Evolutionary conservation across 768 basidiomycete genomes (phyloP).

Genomic region (Kwoniella mangroviensis): DNA sequence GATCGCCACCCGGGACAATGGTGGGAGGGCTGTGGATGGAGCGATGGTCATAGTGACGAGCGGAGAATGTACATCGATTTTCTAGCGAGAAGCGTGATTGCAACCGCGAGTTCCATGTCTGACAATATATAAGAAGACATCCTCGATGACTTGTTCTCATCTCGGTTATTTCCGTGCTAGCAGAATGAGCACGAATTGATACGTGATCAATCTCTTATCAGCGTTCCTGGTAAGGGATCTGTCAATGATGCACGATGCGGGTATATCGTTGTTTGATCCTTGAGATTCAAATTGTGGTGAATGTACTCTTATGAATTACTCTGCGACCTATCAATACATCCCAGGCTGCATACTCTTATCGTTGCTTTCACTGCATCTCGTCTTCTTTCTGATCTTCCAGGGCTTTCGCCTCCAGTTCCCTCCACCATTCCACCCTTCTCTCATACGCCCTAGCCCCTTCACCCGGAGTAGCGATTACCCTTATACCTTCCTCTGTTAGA

Average conservation of each 20-base stretch:
- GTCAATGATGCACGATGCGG: background rate
- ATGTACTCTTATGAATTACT: no score
- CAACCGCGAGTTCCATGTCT: background rate
- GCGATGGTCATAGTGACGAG: background rate
- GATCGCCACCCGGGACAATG: background rate
- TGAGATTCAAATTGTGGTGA: no score
- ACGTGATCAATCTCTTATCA: background rate
- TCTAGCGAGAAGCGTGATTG: background rate
- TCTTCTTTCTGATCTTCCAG: slow-evolving; percentile 23
- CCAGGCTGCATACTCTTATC: no score
- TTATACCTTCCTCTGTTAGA: slow-evolving; percentile 43
- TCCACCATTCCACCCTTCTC: slow-evolving; percentile 48
- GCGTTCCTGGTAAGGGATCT: background rate
- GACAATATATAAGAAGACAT: background rate
- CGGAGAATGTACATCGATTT: background rate
- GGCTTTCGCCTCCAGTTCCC: slow-evolving; percentile 36
- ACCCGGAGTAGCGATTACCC: slow-evolving; percentile 35
- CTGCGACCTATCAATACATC: no score
- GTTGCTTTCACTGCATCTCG: background rate
- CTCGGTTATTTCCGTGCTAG: background rate
- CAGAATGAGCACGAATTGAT: background rate
- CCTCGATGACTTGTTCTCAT: background rate
- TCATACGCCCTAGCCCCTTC: slow-evolving; percentile 40
- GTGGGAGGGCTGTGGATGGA: background rate
- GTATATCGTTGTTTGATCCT: no score